Evolutionary conservation across 768 basidiomycete species (phyloP), one percentile per base, ranked within the genome.

Genomic region (Tricholoma bakamatsutake): DNA sequence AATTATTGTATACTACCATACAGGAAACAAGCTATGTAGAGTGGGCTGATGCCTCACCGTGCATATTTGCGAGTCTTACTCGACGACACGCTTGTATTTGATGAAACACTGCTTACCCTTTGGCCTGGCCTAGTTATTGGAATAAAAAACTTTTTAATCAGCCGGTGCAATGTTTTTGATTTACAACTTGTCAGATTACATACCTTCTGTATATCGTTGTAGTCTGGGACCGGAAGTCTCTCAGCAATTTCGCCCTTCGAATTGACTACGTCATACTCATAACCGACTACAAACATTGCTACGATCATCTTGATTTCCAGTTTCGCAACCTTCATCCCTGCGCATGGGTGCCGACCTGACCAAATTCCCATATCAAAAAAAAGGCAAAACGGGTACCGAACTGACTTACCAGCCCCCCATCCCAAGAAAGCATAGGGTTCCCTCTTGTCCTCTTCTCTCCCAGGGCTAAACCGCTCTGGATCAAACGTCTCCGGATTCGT

Each of bases 321-420:
- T 24, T 73, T 75, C 8, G 74, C 74, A 6, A 73, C 55, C 55
- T 65, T 67, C 68, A 73, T 72, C 15, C 75, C 75, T 21, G 64
- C 55, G 52, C 75, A 76, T 3, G 71, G 71, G 58, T 75, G 74
- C 7, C 73, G 71, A 40, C 73, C 73, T 70, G 28, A n/a, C 10
- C 18, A 7, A 24, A 24, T 24, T 24, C 30, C 24, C 5, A 39
- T 7, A 39, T 24, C 7, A 17, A 12, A n/a, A 31, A 31, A 31
- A 31, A 31, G 31, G 30, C 49, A 42, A 6, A 31, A 31, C 31
- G 4, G 31, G 31, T 3, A 31, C 31, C 1, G 15, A 40, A 43
- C 1, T 49, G 21, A 24, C 21, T 24, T 3, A 24, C 21, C 21
- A 24, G 21, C 21, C 21, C 21, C 21, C 21, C 21, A 24, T 24